These are phyloP conservation scores for Petunia hybrid DNA, from an alignment of 305 asterid species.

Conservation along the genomic window DNA sequence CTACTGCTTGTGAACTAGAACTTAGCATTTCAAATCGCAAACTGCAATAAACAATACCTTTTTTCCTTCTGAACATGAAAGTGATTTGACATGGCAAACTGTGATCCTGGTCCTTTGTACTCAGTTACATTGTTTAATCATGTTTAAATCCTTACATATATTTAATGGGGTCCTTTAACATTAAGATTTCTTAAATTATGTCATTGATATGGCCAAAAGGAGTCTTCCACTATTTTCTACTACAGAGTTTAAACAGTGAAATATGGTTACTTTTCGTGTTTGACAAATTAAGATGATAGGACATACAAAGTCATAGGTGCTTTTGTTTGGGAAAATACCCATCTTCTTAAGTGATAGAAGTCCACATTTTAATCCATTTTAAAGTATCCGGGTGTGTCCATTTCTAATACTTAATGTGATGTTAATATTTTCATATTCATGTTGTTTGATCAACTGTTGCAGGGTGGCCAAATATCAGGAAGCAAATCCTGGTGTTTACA, in stretches of 20 bases:
- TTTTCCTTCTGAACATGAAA: neutral
- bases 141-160: conserved; percentile 25
- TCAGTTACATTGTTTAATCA: conserved; percentile 1
- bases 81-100: conserved; percentile 25
- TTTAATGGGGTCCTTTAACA: conserved; percentile 1
- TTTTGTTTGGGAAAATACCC: neutral
- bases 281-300: conserved; percentile 11
- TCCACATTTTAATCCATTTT: neutral
- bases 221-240: neutral
- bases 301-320: conserved; percentile 11
- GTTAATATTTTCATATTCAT: conserved; percentile 28
- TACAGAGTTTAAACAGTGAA: neutral
- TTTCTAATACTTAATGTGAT: conserved; percentile 10
- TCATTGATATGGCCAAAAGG: neutral
- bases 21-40: conserved; percentile 2
- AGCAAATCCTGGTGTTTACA: conserved; percentile 96
- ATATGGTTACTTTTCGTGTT: conserved; percentile 18
- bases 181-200: neutral
- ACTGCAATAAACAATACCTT: neutral
- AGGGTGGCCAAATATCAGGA: conserved; percentile 97
- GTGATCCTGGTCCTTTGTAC: neutral
- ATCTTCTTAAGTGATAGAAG: conserved; percentile 26
- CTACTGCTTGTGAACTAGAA: conserved; percentile 1
- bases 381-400: neutral
- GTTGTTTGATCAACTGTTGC: conserved; percentile 47